Evolutionary conservation across 202 grass and related monocot species (phyloP), one percentile per base, ranked within the genome.

Genomic region (Panicum virgatum): DNA sequence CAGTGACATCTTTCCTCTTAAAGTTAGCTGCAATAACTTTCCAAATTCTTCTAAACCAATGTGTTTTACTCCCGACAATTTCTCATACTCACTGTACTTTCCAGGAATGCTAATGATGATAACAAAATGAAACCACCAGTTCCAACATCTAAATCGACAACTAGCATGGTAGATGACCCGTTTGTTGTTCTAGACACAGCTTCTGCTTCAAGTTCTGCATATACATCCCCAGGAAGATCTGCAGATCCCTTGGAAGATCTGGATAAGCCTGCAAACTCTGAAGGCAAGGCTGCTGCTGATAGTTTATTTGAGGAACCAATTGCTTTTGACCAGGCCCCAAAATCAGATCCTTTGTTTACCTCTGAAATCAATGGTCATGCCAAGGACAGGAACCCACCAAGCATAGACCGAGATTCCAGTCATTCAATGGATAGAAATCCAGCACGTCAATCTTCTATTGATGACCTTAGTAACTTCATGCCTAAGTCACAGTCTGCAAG

Each of bases 171-270:
- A 73, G 86, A 86, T 83, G 89, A 91, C 53, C 92, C 94, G 60
- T 94, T 97, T 73, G 73, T 84, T 89, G 86, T 94, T 79, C 73
- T 94, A 50, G 86, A 92, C 89, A 90, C 85, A 80, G 59, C 69
- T 27, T 88, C 91, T 37, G 74, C 84, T 37, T 84, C 89, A 71
- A 59, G 66, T 14, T 93, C 88, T 23, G 18, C 83, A 58, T 83
- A 86, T 79, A 63, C 84, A 73, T 84, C 89, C 36, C 64, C 92
- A 39, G 82, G 76, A 3, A 57, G 90, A 78, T 98, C 91, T 20
- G 18, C 66, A 67, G 87, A 93, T 68, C 89, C 90, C 30, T 82
- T 98, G 87, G 83, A 92, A 77, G 63, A 87, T 78, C 72, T 88
- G 32, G 42, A 80, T 82, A 87, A 65, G 18, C 42, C 86, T 77